phyloP scores from a whole-genome alignment of 148 eudicot species.

The Rhododendron kiyosumense region DNA sequence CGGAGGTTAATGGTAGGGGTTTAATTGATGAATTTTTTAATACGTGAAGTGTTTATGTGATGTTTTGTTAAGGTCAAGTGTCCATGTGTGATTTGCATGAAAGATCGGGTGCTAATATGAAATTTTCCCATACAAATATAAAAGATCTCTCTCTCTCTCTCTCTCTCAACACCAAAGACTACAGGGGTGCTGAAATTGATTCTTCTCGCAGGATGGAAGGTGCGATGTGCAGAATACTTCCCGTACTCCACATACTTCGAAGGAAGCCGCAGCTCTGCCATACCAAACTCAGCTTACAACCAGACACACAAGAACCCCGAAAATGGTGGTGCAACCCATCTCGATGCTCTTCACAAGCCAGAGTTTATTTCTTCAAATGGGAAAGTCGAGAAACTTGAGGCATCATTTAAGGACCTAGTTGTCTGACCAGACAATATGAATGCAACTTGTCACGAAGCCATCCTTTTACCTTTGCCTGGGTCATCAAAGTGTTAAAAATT shows the following conservation, averaged over 20 bases:
- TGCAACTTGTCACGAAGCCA: background rate
- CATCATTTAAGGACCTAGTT: constrained; percentile 45
- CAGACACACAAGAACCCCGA: constrained; percentile 26
- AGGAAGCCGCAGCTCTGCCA: constrained; percentile 68
- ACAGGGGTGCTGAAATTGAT: constrained; percentile 7
- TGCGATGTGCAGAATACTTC: constrained; percentile 68
- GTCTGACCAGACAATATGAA: constrained; percentile 23
- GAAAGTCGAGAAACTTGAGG: constrained; percentile 52
- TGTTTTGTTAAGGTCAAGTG: too few relatives aligned
- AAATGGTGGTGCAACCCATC: constrained; percentile 39
- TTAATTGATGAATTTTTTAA: too few relatives aligned
- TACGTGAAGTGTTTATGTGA: too few relatives aligned
- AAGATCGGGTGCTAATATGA: too few relatives aligned
- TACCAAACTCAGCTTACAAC: constrained; percentile 35
- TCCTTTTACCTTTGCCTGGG: background rate
- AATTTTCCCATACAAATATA: too few relatives aligned
- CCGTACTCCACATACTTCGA: constrained; percentile 78
- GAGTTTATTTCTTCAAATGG: constrained; percentile 49
- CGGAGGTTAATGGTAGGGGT: too few relatives aligned
- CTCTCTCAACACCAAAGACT: background rate
- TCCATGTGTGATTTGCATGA: too few relatives aligned
- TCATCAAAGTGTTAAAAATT: background rate
- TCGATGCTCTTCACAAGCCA: constrained; percentile 11
- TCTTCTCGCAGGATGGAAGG: constrained; percentile 72
- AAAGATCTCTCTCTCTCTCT: background rate